Conservation (phyloP, 805 yeast genomes). For the Blastobotrys mokoenaii region DNA sequence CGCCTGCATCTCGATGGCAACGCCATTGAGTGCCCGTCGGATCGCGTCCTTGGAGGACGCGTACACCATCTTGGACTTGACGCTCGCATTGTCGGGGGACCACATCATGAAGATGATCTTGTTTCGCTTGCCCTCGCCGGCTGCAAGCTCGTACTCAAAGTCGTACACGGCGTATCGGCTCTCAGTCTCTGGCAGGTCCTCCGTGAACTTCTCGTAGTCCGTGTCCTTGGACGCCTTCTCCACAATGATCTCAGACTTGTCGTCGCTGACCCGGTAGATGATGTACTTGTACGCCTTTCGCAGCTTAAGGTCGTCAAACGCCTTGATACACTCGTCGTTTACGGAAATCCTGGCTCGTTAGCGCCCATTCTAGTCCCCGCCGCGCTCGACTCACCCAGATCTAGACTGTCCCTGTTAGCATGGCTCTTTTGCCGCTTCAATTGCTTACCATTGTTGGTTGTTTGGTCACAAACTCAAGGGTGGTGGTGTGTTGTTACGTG, state of each 20-base stretch:
- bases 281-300: conserved; percentile 73
- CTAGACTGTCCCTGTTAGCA: conserved; percentile 3
- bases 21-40: conserved; percentile 95
- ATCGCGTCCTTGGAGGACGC: conserved; percentile 97
- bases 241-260: conserved; percentile 86
- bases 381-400: conserved; percentile 2
- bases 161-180: conserved; percentile 96
- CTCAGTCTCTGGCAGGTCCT: conserved; percentile 87
- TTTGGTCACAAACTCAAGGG: background rate
- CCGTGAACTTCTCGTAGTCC: conserved; percentile 80
- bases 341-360: conserved; percentile 54
- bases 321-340: conserved; percentile 83
- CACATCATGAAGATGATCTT: conserved; percentile 73
- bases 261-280: conserved; percentile 71
- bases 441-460: conserved; percentile 1
- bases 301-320: conserved; percentile 92
- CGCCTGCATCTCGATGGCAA: conserved; percentile 92
- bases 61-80: conserved; percentile 91
- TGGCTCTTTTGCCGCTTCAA: background rate
- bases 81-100: conserved; percentile 97
- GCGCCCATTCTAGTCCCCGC: background rate
- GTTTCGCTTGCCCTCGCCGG: conserved; percentile 88
- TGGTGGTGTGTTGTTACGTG: conserved; percentile 1
- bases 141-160: conserved; percentile 85
- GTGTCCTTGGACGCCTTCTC: conserved; percentile 67